Evolutionary conservation across 1,284 basidiomycete species (phyloP), one percentile per base, ranked within the genome.

Genomic region (Ustilago bromivora): DNA sequence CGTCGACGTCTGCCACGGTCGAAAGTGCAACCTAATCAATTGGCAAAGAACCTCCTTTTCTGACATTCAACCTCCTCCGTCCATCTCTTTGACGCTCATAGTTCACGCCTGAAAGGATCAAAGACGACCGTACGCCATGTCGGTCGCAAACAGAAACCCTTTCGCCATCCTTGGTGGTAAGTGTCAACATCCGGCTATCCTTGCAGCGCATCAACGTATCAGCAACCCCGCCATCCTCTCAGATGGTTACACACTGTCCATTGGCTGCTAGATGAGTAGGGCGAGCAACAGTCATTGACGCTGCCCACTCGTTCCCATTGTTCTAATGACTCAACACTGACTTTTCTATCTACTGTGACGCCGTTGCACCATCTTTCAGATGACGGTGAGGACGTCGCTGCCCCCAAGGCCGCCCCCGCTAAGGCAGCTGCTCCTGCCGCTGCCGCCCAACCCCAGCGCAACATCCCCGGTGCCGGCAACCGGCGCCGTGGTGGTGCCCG

Each of bases 101-200:
- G 76, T 70, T 52, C 57, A 76, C 72, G 61, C 64, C 63, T 53
- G 62, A 71, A 71, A 66, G 66, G 71, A 75, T 58, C 66, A 63
- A 78, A 78, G 76, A 76, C 76, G 76, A 78, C 76, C 76, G 76
- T 64, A 78, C 76, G 76, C 66, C 66, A 86, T 86, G 84, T 84
- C 83, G 78, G 83, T 85, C 84, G 83, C 83, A 77, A 83, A 76
- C 74, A 82, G 68, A 65, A 86, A 86, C 83, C 80, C 84, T 61
- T 86, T 86, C 78, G 80, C 79, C 60, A 78, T 84, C 70, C 82
- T 86, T 55, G 79, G 82, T 68, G 84, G 80, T 82, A 61, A 83
- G 82, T 82, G 23, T 51, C 57, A 41, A 7, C 2, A 19, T 11
- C 43, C 43, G 0, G 19, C 43, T 15, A 19, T 46, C n/a, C 15